Percentiles rank a stretch among this genome's conserved stretches.
Evolutionary conservation across 2,329 filamentous ascomycete genomes (phyloP).

Genomic region (Gaeumannomyces sp.): DNA sequence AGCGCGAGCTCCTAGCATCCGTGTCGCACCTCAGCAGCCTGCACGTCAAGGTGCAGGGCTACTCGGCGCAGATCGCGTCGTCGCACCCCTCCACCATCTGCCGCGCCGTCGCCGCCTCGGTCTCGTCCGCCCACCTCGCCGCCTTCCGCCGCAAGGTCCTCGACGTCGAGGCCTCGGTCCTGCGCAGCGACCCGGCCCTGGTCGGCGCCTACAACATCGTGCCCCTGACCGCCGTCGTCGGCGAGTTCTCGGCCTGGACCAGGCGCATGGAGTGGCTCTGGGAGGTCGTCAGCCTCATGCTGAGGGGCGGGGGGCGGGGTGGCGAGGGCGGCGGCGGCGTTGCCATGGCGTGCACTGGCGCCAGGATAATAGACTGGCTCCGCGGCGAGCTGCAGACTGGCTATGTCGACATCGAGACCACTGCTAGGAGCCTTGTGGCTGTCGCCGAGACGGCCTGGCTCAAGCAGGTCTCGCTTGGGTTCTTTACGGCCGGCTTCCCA

Average conservation of each 20-base stretch:
- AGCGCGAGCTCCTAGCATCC: slow-evolving; percentile 72
- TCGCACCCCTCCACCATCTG: slow-evolving; percentile 77
- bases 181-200: slow-evolving; percentile 67
- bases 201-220: slow-evolving; percentile 94
- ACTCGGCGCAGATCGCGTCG: slow-evolving; percentile 60
- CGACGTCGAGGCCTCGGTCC: slow-evolving; percentile 72
- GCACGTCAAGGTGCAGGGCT: slow-evolving; percentile 64
- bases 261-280: slow-evolving; percentile 82
- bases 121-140: slow-evolving; percentile 67
- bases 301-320: slow-evolving; percentile 21
- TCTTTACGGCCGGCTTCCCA: slow-evolving; percentile 76
- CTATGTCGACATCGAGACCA: slow-evolving; percentile 76
- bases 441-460: slow-evolving; percentile 88
- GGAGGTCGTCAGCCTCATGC: slow-evolving; percentile 65
- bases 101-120: slow-evolving; percentile 75
- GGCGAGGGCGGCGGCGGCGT: slow-evolving; percentile 13
- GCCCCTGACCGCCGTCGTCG: slow-evolving; percentile 76
- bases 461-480: slow-evolving; percentile 88
- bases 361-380: slow-evolving; percentile 70
- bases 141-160: slow-evolving; percentile 79
- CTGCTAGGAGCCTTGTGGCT: slow-evolving; percentile 64
- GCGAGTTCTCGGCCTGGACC: slow-evolving; percentile 82
- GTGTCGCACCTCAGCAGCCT: slow-evolving; percentile 72
- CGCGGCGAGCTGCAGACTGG: slow-evolving; percentile 76
- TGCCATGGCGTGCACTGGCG: slow-evolving; percentile 50